phyloP scores from a whole-genome alignment of 2,329 filamentous ascomycete genomes.

The Fusarium succisae region DNA sequence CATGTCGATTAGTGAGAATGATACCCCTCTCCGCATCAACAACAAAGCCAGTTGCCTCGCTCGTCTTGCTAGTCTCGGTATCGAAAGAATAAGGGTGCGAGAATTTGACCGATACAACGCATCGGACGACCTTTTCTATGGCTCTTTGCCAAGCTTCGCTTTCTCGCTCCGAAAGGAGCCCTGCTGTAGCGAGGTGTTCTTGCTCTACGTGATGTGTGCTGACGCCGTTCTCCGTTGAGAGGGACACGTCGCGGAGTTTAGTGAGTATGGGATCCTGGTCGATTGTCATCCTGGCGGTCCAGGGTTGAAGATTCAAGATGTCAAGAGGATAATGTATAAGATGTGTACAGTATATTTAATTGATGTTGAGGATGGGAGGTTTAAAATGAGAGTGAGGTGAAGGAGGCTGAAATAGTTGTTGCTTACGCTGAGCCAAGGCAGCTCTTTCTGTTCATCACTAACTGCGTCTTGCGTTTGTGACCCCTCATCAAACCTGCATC shows the following conservation, averaged over 20 bases:
- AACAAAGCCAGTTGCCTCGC: constrained; percentile 82
- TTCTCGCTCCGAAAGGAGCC: constrained; percentile 23
- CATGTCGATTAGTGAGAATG: constrained; percentile 85
- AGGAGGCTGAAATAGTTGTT: background rate
- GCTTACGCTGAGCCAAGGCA: constrained; percentile 5
- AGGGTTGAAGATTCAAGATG: background rate
- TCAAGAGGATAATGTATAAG: background rate
- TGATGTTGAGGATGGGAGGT: too few species aligned
- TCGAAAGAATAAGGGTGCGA: constrained; percentile 98
- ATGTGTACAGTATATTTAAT: too few species aligned
- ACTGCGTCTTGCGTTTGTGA: background rate
- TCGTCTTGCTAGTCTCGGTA: constrained; percentile 91
- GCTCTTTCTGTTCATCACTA: background rate
- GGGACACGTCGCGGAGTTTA: background rate
- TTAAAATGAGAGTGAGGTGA: background rate
- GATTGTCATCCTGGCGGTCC: constrained; percentile 12
- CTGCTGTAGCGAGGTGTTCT: background rate
- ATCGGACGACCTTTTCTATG: constrained; percentile 91
- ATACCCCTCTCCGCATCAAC: constrained; percentile 17
- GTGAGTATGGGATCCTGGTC: constrained; percentile 10
- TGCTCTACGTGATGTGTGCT: background rate
- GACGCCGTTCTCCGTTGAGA: background rate
- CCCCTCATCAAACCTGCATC: background rate
- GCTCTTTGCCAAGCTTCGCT: constrained; percentile 80
- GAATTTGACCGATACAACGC: constrained; percentile 98